Percentiles rank a stretch among this genome's conserved stretches.
Conservation (phyloP, 139 green algal genomes). For the Yamagishiella unicocca region DNA sequence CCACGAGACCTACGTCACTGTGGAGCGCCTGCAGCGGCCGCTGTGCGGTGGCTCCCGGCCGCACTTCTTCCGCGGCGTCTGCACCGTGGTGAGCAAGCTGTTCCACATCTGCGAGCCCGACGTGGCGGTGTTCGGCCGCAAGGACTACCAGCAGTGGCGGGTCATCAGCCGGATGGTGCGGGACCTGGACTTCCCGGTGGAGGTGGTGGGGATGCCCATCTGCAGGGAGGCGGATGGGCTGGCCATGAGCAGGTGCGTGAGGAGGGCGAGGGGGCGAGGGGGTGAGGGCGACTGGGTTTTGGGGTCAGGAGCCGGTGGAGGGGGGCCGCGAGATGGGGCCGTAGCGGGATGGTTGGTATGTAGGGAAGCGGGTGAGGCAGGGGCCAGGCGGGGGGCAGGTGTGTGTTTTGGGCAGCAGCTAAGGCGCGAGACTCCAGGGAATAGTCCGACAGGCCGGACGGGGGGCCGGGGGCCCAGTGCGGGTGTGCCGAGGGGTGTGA, state of each 20-base stretch:
- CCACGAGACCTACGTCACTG: constrained; percentile 88
- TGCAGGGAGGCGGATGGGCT: constrained; percentile 92
- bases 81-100: constrained; percentile 96
- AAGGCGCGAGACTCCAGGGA: too few relatives aligned
- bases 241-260: constrained; percentile 91
- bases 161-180: constrained; percentile 91
- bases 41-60: constrained; percentile 90
- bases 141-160: constrained; percentile 98
- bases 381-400: neutral
- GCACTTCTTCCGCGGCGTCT: constrained; percentile 98
- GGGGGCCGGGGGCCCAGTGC: neutral
- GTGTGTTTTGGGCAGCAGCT: too few relatives aligned
- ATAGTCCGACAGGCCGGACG: too few relatives aligned
- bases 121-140: constrained; percentile 94
- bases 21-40: constrained; percentile 85
- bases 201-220: constrained; percentile 91
- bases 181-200: constrained; percentile 92
- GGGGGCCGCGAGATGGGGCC: neutral
- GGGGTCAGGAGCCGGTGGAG: neutral
- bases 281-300: neutral
- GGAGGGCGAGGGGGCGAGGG: neutral
- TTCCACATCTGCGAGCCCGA: constrained; percentile 98
- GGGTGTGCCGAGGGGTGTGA: neutral
- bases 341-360: neutral
- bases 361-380: neutral